Conservation (phyloP, 495 filamentous ascomycete species). For the Lophiostoma macrostomum region DNA sequence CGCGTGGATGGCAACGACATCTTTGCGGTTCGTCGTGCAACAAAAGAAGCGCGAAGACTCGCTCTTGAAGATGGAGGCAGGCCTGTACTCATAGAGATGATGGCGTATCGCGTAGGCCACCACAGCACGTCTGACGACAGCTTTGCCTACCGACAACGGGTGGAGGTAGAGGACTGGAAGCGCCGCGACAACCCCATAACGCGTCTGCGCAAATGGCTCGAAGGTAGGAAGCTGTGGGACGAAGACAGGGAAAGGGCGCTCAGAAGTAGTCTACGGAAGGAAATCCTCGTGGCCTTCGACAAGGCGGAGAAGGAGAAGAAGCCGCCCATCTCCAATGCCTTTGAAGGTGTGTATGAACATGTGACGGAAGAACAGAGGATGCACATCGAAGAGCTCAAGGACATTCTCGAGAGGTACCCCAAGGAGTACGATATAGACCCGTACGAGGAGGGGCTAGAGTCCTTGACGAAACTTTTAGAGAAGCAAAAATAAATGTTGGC, state of each 20-base stretch:
- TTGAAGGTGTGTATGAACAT: constrained; percentile 84
- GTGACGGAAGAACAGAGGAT: constrained; percentile 74
- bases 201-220: constrained; percentile 86
- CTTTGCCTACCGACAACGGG: constrained; percentile 88
- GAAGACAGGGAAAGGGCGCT: constrained; percentile 77
- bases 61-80: constrained; percentile 74
- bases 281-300: constrained; percentile 78
- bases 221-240: constrained; percentile 75
- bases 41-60: constrained; percentile 69
- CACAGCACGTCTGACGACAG: constrained; percentile 98
- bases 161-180: constrained; percentile 99
- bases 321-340: constrained; percentile 71
- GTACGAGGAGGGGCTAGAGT: constrained; percentile 54
- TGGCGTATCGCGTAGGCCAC: constrained; percentile 96
- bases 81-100: constrained; percentile 87
- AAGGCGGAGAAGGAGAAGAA: constrained; percentile 89
- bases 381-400: constrained; percentile 76
- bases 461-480: constrained; percentile 8
- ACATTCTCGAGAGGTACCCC: constrained; percentile 79
- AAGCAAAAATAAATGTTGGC: constrained; percentile 5
- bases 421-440: constrained; percentile 84
- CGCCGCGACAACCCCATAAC: constrained; percentile 91
- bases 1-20: constrained; percentile 97
- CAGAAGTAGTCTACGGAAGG: constrained; percentile 62
- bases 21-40: constrained; percentile 86